A percentile compares a stretch with the other conserved stretches of the same genome.
Conservation (phyloP, 2,329 filamentous ascomycete genomes). For the Hortaea werneckii region DNA sequence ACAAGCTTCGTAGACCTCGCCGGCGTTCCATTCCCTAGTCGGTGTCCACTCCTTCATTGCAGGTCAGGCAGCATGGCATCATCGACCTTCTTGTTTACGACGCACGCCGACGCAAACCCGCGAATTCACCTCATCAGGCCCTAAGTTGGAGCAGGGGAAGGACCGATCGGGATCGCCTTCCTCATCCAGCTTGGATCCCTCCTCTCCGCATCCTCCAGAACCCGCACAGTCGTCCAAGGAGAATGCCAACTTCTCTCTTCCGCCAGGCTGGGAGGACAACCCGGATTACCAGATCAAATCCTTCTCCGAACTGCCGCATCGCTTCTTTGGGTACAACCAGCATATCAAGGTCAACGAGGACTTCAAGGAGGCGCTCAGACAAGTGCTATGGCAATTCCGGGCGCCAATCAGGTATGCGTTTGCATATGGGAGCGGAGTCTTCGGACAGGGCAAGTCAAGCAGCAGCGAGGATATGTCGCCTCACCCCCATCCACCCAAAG, state of each 20-base stretch:
- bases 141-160: constrained; percentile 2
- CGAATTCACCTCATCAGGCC: not conserved
- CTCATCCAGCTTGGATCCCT: constrained; percentile 4
- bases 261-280: constrained; percentile 64
- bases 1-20: constrained; percentile 13
- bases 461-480: constrained; percentile 39
- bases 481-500: constrained; percentile 72
- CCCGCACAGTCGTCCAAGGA: constrained; percentile 5
- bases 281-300: constrained; percentile 60
- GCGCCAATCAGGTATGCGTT: constrained; percentile 95
- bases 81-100: constrained; percentile 18
- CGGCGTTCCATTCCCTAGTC: constrained; percentile 22
- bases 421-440: constrained; percentile 94
- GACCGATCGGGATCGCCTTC: constrained; percentile 1
- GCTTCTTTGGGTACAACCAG: constrained; percentile 86
- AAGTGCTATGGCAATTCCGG: constrained; percentile 81
- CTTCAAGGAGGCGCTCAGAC: constrained; percentile 80
- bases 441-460: constrained; percentile 56
- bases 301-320: constrained; percentile 66
- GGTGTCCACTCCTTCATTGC: constrained; percentile 24
- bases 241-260: constrained; percentile 26
- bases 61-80: constrained; percentile 24
- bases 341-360: constrained; percentile 93
- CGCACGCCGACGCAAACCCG: not conserved
- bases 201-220: constrained; percentile 6